Evolutionary conservation across 768 basidiomycete species (phyloP), one percentile per base, ranked within the genome.

Genomic region (Boletus reticuloceps): DNA sequence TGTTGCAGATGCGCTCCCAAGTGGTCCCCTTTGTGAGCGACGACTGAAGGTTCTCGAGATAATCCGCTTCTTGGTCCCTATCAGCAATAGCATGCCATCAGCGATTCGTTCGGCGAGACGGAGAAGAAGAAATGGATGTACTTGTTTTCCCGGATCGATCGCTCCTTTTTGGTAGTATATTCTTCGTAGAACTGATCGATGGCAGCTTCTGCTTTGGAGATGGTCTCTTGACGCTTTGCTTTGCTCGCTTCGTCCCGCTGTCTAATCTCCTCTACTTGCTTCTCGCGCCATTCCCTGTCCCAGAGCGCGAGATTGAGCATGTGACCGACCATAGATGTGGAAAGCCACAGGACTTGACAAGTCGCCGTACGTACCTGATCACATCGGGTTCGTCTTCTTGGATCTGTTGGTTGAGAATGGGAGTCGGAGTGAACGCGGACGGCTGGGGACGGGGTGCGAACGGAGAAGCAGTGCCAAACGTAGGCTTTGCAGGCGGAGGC

Each of bases 121-220:
- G 32, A 22, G 50, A 27, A 36, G 50, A 27, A 36, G 44, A 40
- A 51, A 37, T 38, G 1, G 27, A 55, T 52, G 34, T 25, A 97
- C 96, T 99, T 98, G 82, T 98, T 99, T 71, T 95, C 88, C 44
- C 89, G 79, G 63, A 99, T 97, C 61, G 85, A 85, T 69, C 83
- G 82, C 75, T 94, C 91, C 74, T 95, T 96, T 78, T 91, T 90
- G 55, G 79, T 78, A 36, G 91, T 82, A 68, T 98, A 94, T 48
- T 88, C 82, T 67, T 91, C 89, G 65, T 95, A 95, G 70, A 94
- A 95, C 60, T 89, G 85, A 73, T 95, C 93, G 58, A 96, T 94
- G 40, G 88, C 78, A 59, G 83, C 81, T 67, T 94, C 91, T 19
- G 95, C 95, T 67, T 84, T 89, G 44, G 80, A 77, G 61, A 94